Evolutionary conservation across 106 monocot genomes (phyloP).

Genomic region (Acanthochlamys bracteata): DNA sequence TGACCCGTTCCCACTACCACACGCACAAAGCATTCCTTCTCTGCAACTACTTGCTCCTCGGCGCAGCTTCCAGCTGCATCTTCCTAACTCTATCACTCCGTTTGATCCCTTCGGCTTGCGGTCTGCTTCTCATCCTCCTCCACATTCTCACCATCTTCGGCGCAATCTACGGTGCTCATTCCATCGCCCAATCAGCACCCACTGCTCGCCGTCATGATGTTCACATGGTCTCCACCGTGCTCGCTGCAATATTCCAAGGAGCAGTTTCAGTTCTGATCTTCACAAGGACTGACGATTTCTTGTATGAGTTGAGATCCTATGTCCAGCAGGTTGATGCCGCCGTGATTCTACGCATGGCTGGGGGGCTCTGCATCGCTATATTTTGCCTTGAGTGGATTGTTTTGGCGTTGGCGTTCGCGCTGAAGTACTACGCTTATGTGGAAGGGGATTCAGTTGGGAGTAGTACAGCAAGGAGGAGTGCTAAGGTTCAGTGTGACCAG

Average conservation of each 20-base stretch:
- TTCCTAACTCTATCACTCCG: slow-evolving; percentile 94
- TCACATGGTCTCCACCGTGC: slow-evolving; percentile 79
- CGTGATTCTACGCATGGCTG: slow-evolving; percentile 69
- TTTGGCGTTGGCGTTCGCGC: slow-evolving; percentile 55
- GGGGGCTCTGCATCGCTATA: slow-evolving; percentile 58
- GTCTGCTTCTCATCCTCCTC: slow-evolving; percentile 81
- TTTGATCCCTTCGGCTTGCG: slow-evolving; percentile 65
- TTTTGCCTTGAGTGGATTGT: slow-evolving; percentile 84
- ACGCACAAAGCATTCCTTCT: slow-evolving; percentile 71
- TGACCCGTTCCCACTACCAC: slow-evolving; percentile 20
- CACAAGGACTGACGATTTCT: slow-evolving; percentile 59
- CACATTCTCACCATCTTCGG: slow-evolving; percentile 63
- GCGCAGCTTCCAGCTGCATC: slow-evolving; percentile 71
- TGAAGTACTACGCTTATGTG: slow-evolving; percentile 71
- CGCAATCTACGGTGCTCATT: slow-evolving; percentile 39
- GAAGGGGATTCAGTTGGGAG: slow-evolving; percentile 27
- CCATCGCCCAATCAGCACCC: slow-evolving; percentile 24
- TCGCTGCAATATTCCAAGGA: slow-evolving; percentile 87
- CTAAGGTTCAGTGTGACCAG: slow-evolving; percentile 38
- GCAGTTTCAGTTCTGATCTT: slow-evolving; percentile 61
- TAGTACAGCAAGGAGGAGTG: slow-evolving; percentile 23
- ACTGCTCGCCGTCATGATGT: slow-evolving; percentile 55
- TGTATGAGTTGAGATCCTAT: slow-evolving; percentile 49
- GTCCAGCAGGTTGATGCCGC: slow-evolving; percentile 60
- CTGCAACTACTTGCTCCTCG: slow-evolving; percentile 79